These are phyloP conservation scores for Drosera capensis DNA, from an alignment of 148 eudicot species.

Conservation along the genomic window DNA sequence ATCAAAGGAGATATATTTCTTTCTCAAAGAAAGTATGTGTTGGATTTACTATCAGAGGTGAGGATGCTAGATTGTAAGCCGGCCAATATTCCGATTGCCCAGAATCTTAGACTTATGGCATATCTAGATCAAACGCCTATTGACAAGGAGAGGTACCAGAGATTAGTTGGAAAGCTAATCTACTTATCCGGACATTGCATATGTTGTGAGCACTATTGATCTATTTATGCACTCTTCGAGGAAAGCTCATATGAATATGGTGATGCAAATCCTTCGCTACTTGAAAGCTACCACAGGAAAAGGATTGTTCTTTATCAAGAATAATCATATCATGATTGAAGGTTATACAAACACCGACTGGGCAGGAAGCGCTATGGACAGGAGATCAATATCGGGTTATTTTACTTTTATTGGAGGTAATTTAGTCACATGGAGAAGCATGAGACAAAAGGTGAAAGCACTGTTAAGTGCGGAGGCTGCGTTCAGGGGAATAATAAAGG, in stretches of 20 bases:
- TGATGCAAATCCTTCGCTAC: neutral
- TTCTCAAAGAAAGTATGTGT: no score
- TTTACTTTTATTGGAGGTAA: neutral
- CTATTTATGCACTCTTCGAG: neutral
- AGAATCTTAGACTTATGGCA: no score
- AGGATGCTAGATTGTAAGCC: no score
- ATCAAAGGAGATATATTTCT: no score
- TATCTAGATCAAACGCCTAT: no score
- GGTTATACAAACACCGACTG: neutral
- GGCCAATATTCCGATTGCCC: no score
- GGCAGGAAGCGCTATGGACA: neutral
- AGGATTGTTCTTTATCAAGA: neutral
- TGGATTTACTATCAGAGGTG: no score
- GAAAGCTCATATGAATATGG: neutral
- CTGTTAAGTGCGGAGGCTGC: neutral
- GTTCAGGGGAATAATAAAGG: no score
- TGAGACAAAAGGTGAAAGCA: neutral
- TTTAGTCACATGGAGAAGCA: slow-evolving; percentile 1
- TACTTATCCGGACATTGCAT: neutral
- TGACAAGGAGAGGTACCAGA: neutral
- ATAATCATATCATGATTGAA: neutral
- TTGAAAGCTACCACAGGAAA: neutral
- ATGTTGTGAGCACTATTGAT: neutral
- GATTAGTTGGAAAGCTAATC: neutral
- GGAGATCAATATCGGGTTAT: neutral